Percentiles rank a stretch among this genome's conserved stretches.
These are phyloP conservation scores for Lasiodiplodia sp. DNA, from an alignment of 2,329 filamentous ascomycete genomes.

Conservation along the genomic window DNA sequence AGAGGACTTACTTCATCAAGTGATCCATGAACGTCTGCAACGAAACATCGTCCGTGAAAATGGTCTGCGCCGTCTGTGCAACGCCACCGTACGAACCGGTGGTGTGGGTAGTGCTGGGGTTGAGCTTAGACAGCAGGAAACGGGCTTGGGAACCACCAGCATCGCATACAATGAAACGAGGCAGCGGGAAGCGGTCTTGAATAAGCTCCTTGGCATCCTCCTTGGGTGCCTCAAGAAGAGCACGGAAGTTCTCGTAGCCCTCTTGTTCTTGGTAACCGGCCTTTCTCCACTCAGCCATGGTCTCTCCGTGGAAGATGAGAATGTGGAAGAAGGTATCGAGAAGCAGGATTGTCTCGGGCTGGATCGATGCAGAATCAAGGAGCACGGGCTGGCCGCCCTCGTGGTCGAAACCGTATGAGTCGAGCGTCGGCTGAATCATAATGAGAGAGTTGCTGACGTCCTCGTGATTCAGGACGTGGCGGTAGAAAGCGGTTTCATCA, in stretches of 20 bases:
- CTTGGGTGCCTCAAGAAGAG: constrained; percentile 89
- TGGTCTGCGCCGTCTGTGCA: constrained; percentile 90
- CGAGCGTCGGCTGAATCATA: constrained; percentile 98
- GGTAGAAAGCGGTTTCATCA: constrained; percentile 98
- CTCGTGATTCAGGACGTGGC: constrained; percentile 96
- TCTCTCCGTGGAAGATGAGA: constrained; percentile 98
- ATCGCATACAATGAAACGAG: constrained; percentile 97
- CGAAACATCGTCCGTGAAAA: constrained; percentile 98
- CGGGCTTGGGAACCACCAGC: constrained; percentile 97
- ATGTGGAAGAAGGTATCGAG: constrained; percentile 99
- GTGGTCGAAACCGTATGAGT: constrained; percentile 96
- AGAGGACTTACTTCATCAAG: constrained; percentile 78
- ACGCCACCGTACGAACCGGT: constrained; percentile 91
- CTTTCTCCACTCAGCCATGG: constrained; percentile 96
- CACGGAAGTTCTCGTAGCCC: constrained; percentile 94
- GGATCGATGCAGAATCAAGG: constrained; percentile 94
- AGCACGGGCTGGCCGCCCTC: constrained; percentile 93
- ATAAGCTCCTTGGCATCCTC: constrained; percentile 97
- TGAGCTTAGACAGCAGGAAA: constrained; percentile 95
- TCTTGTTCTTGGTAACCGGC: constrained; percentile 98
- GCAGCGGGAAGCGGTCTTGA: constrained; percentile 95
- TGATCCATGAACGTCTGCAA: constrained; percentile 99
- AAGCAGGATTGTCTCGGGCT: constrained; percentile 89
- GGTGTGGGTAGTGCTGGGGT: constrained; percentile 96
- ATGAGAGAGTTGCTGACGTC: constrained; percentile 95